These are phyloP conservation scores for Jimgerdemannia flammicorona DNA, from an alignment of 192 early-diverging fungal genomes.

Conservation along the genomic window DNA sequence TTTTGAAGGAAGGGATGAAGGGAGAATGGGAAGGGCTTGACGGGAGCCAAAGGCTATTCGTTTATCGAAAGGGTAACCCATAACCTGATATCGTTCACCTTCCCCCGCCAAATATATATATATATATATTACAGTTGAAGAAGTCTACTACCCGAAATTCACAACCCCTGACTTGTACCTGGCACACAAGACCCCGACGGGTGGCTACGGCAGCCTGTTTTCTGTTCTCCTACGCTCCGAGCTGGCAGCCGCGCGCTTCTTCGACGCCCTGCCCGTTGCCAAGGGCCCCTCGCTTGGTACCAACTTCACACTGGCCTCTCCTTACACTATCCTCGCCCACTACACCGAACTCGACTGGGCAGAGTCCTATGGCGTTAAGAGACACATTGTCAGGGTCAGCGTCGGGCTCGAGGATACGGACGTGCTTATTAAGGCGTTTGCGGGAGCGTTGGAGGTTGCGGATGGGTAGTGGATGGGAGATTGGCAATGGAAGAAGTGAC, in stretches of 20 bases:
- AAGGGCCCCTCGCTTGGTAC: conserved; percentile 97
- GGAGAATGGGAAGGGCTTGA: no score
- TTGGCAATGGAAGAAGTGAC: no score
- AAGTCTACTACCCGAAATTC: conserved; percentile 86
- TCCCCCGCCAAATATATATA: no score
- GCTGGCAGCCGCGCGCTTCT: conserved; percentile 64
- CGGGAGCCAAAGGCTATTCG: no score
- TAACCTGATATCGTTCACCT: no score
- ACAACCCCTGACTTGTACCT: conserved; percentile 65
- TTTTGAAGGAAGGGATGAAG: not conserved
- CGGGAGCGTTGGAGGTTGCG: conserved; percentile 63
- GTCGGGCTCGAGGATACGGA: conserved; percentile 83
- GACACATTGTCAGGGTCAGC: conserved; percentile 78
- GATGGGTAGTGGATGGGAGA: conserved; percentile 4
- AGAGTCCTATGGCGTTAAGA: conserved; percentile 67
- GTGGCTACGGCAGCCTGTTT: conserved; percentile 88
- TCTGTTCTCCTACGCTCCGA: conserved; percentile 69
- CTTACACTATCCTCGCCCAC: conserved; percentile 96
- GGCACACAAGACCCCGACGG: conserved; percentile 51
- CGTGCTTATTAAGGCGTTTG: conserved; percentile 67
- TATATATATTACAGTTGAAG: conserved; percentile 61
- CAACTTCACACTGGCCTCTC: conserved; percentile 92
- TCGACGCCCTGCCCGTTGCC: conserved; percentile 73
- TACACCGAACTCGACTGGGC: conserved; percentile 96
- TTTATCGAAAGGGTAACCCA: no score